phyloP scores from a whole-genome alignment of 768 basidiomycete species.

The Rhodotorula paludigena region DNA sequence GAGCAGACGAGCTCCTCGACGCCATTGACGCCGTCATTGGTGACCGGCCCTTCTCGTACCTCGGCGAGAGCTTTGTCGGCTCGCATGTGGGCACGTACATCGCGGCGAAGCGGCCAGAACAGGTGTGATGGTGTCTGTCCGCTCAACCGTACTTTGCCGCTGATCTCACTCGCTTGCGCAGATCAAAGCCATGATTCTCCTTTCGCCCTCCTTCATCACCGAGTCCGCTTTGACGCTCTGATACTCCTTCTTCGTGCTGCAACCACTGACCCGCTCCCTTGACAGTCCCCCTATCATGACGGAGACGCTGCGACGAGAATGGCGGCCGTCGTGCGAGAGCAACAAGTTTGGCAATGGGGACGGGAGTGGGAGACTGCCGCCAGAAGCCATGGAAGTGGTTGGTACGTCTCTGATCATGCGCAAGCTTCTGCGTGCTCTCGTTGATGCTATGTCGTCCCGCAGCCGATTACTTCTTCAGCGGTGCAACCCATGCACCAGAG shows the following conservation, averaged over 20 bases:
- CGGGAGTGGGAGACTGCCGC: slow-evolving; percentile 6
- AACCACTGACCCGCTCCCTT: not conserved
- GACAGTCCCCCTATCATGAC: slow-evolving; percentile 6
- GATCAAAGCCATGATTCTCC: slow-evolving; percentile 11
- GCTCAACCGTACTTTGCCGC: not conserved
- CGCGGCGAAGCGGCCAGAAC: slow-evolving; percentile 7
- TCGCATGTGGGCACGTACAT: slow-evolving; percentile 6
- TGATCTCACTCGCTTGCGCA: not conserved
- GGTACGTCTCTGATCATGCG: not conserved
- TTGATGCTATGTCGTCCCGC: not conserved
- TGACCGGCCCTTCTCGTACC: slow-evolving; percentile 9
- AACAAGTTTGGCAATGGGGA: slow-evolving; percentile 25
- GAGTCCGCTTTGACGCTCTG: slow-evolving; percentile 1
- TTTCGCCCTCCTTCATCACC: slow-evolving; percentile 14
- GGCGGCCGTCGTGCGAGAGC: not conserved
- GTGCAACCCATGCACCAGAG: not conserved
- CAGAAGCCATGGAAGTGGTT: slow-evolving; percentile 13
- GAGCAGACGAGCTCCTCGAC: slow-evolving; percentile 22
- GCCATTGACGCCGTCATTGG: slow-evolving; percentile 15
- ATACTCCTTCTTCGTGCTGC: not conserved
- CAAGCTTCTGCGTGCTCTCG: too few relatives aligned
- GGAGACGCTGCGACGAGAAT: slow-evolving; percentile 7
- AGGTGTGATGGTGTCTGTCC: not conserved
- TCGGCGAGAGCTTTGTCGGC: slow-evolving; percentile 27
- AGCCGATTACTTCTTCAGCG: slow-evolving; percentile 23